Evolutionary conservation across 2,329 filamentous ascomycete species (phyloP), one percentile per base, ranked within the genome.

Genomic region (Fonsecaea nubica): DNA sequence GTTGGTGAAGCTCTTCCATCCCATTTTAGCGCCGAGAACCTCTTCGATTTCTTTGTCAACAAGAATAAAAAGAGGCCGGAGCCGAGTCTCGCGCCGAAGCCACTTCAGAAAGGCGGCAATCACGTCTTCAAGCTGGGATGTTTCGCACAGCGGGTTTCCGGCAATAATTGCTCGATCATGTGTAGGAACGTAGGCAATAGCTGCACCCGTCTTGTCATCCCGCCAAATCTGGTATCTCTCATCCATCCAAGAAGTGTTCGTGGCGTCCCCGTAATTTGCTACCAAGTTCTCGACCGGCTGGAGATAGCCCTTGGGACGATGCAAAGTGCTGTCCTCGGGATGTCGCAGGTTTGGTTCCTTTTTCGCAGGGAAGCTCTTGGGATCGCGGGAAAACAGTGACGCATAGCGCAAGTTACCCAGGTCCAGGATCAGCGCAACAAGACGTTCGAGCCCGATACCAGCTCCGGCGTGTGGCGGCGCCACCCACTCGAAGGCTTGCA

Each of bases 171-270:
- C 90, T 70, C 89, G 92, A 67, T 89, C 89, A 72, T 87, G 87
- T 69, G 89, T 85, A 58, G 86, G 85, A 5, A 92, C 90, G 74
- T 89, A 94, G 6, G 91, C 91, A 40, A 94, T 83, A 10, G 91
- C 91, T 0, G 91, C 92, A 48, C 92, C 92, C 1, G 89, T 92
- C 30, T 81, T 77, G 1, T 84, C 78, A 74, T 94, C 90, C 30
- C 91, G 87, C 90, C 90, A 95, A 62, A 93, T 87, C 68, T 90
- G 82, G 75, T 92, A 94, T 12, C 91, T 86, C n/a, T 91, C 89
- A 76, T 94, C 92, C 4, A 93, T 84, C 91, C 91, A 94, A 0
- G 91, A 92, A 0, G 92, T 95, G 77, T 94, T 94, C 69, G 90
- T 91, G 1, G 92, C 91, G 76, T 94, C 92, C 69, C 92, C 92